Percentiles rank a stretch among this genome's conserved stretches.
Conservation (phyloP, 2,329 filamentous ascomycete species). For the Neoarthrinium moseri region DNA sequence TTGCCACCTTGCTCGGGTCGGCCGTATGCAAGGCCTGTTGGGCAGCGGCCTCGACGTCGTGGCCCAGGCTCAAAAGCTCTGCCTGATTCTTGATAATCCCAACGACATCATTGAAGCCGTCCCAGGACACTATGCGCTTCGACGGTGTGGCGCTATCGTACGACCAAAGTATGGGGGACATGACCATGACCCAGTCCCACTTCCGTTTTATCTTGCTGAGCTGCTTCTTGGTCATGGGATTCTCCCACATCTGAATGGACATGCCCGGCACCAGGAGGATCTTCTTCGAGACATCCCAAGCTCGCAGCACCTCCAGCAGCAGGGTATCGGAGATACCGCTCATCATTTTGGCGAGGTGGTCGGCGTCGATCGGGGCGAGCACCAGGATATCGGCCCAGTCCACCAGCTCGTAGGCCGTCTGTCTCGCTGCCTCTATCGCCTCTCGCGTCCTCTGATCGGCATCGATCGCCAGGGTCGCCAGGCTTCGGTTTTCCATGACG, state of each 20-base stretch:
- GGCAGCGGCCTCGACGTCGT: constrained; percentile 62
- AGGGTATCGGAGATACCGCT: constrained; percentile 79
- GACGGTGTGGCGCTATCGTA: constrained; percentile 53
- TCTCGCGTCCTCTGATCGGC: constrained; percentile 32
- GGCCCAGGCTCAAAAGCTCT: constrained; percentile 70
- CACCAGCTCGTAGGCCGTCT: constrained; percentile 65
- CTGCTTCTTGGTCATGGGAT: constrained; percentile 84
- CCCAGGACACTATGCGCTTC: constrained; percentile 60
- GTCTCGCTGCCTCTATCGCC: constrained; percentile 51
- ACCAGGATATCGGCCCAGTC: constrained; percentile 88
- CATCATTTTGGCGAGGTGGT: constrained; percentile 84
- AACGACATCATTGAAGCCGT: constrained; percentile 68
- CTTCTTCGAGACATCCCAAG: constrained; percentile 85
- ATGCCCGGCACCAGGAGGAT: constrained; percentile 85
- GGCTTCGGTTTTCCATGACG: constrained; percentile 54
- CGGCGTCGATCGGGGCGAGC: constrained; percentile 80
- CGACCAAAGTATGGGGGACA: constrained; percentile 80
- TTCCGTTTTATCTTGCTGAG: constrained; percentile 78
- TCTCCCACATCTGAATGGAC: constrained; percentile 87
- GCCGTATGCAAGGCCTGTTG: constrained; percentile 37
- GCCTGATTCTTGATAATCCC: constrained; percentile 75
- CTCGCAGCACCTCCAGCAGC: constrained; percentile 75
- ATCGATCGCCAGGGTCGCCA: constrained; percentile 32
- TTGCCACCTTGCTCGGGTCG: constrained; percentile 33
- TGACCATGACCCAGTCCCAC: constrained; percentile 83